phyloP scores from a whole-genome alignment of 495 filamentous ascomycete genomes.

The Aspergillus diversus region DNA sequence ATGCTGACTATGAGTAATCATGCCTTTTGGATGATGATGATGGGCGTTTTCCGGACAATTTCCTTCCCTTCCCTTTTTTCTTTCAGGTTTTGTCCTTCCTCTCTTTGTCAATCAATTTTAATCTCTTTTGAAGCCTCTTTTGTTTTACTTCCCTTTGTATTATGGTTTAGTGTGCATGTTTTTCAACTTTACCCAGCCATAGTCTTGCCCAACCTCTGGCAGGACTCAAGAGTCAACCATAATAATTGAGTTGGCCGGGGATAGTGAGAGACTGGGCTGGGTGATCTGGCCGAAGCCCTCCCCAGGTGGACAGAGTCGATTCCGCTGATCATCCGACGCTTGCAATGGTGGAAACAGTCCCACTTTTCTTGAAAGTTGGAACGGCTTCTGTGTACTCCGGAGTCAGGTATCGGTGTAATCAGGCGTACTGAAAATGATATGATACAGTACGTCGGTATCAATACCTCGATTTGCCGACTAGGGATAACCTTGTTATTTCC shows the following conservation, averaged over 20 bases:
- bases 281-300: slow-evolving; percentile 19
- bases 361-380: slow-evolving; percentile 13
- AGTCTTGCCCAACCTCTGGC: too few species aligned
- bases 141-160: background rate
- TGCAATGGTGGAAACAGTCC: slow-evolving; percentile 23
- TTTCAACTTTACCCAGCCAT: background rate
- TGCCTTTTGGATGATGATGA: too few species aligned
- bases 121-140: background rate
- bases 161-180: background rate
- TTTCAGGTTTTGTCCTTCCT: too few species aligned
- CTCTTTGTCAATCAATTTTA: too few species aligned
- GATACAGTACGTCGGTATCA: background rate
- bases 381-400: background rate
- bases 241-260: background rate
- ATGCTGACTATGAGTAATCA: too few species aligned
- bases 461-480: background rate
- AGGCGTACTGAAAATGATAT: slow-evolving; percentile 1
- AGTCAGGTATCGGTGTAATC: slow-evolving; percentile 12
- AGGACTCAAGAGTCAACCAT: background rate
- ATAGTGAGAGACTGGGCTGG: slow-evolving; percentile 4
- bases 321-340: slow-evolving; percentile 30
- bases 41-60: too few species aligned
- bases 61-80: too few species aligned
- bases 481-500: background rate
- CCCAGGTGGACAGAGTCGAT: slow-evolving; percentile 19